A percentile compares a stretch with the other conserved stretches of the same genome.
Evolutionary conservation across 805 yeast species (phyloP).

Genomic region (Spencermartinsiella europaea): DNA sequence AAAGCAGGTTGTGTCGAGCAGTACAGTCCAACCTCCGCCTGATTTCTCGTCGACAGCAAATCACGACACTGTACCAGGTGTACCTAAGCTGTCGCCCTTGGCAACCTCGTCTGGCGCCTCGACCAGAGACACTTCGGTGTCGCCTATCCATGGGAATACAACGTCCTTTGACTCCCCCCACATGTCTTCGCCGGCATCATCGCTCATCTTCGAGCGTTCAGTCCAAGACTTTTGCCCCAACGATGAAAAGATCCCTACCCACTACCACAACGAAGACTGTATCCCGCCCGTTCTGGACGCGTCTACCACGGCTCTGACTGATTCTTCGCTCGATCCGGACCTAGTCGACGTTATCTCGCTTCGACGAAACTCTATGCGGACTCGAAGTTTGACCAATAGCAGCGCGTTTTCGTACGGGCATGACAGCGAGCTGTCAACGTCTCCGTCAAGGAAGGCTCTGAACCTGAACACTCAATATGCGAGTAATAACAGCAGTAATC

Average conservation of each 20-base stretch:
- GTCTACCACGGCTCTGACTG: slow-evolving; percentile 58
- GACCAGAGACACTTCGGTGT: slow-evolving; percentile 9
- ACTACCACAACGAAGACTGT: slow-evolving; percentile 52
- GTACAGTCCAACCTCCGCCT: neutral
- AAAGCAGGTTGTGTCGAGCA: too few relatives aligned
- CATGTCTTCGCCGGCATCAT: slow-evolving; percentile 32
- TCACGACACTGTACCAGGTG: neutral
- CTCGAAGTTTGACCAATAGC: slow-evolving; percentile 11
- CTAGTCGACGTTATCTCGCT: slow-evolving; percentile 66
- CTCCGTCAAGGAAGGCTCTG: slow-evolving; percentile 6
- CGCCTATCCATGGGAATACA: slow-evolving; percentile 10
- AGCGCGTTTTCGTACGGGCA: neutral
- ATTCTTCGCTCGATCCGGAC: slow-evolving; percentile 53
- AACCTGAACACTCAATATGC: neutral
- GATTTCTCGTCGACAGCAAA: neutral
- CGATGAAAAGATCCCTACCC: slow-evolving; percentile 30
- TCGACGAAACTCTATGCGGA: slow-evolving; percentile 43
- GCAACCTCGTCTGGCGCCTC: slow-evolving; percentile 7
- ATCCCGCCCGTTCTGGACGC: slow-evolving; percentile 84
- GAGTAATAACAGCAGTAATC: neutral
- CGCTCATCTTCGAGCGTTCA: slow-evolving; percentile 59
- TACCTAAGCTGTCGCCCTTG: neutral
- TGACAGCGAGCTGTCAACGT: slow-evolving; percentile 6
- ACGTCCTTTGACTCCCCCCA: slow-evolving; percentile 10
- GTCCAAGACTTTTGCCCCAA: slow-evolving; percentile 49